Base-by-base conservation (phyloP, 2,329 filamentous ascomycete species). In the Pseudogymnoascus sp. region DNA sequence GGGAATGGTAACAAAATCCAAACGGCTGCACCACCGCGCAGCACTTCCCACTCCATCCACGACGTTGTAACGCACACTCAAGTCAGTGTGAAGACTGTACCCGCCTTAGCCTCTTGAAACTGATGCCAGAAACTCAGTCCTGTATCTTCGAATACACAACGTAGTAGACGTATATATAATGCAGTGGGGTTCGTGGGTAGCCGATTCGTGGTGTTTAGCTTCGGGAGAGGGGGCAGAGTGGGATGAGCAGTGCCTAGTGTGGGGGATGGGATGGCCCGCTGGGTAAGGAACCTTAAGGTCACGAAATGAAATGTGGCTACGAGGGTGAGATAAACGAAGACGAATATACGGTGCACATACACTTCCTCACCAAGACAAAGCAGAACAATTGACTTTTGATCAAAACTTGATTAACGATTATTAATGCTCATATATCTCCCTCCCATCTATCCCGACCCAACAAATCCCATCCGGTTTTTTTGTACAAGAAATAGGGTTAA, bases 401-500 rank as follows among this genome's bases (percentile, higher is more conserved):
- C 14, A n/a, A 43, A 4, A 18, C 14, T 50, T 50, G 43, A 50
- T 50, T 50, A 50, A 30, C 43, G 43, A 50, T 50, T 50, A 50
- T 50, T 50, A 50, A 50, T 50, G 43, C 43, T 50, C 43, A 50
- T 50, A 50, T 32, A 50, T 18, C 25, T 6, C 1, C 41, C 43
- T 16, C 43, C 43, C n/a, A 16, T 50, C 43, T 50, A 50, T 50
- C 43, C 43, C n/a, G 43, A 30, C 43, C 43, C 25, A 30, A 28
- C 22, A 30, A 50, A 12, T 30, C n/a, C 43, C 43, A 50, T 50
- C 43, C 3, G 25, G n/a, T n/a, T 30, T 50, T 50, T 25, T 50
- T 32, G 43, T 50, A 50, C 43, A 50, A 50, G 43, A 50, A 50
- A 50, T 50, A 50, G 43, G 22, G 30, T 16, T 30, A 30, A 50